phyloP scores from a whole-genome alignment of 2,329 filamentous ascomycete species.

The Aspergillus quadrilineatus region DNA sequence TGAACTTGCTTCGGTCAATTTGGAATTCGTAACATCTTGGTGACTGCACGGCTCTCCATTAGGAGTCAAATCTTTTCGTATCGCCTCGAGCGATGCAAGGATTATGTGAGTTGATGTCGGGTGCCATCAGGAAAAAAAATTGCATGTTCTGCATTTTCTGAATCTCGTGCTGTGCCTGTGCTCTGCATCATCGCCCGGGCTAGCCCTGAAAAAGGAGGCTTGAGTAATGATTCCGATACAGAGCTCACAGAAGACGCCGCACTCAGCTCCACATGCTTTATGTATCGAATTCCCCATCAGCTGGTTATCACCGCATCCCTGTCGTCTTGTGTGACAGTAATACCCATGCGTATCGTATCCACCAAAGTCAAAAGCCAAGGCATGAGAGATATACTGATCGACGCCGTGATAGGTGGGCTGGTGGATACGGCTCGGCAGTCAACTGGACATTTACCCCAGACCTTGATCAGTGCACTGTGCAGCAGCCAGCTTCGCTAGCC shows the following conservation, averaged over 20 bases:
- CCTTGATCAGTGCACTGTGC: slow-evolving; percentile 9
- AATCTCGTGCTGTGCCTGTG: neutral
- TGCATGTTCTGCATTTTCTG: slow-evolving; percentile 1
- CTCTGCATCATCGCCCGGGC: slow-evolving; percentile 1
- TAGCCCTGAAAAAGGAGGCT: neutral
- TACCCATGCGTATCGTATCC: slow-evolving; percentile 3
- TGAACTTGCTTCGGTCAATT: slow-evolving; percentile 3
- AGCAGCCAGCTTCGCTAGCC: slow-evolving; percentile 6
- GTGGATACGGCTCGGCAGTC: slow-evolving; percentile 1
- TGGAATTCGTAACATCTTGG: slow-evolving; percentile 9
- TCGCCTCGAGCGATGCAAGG: slow-evolving; percentile 5
- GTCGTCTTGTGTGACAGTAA: slow-evolving; percentile 9
- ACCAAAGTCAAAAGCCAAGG: slow-evolving; percentile 12
- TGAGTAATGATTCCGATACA: neutral
- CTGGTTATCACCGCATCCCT: neutral
- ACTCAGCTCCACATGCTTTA: slow-evolving; percentile 16
- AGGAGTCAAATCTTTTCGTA: neutral
- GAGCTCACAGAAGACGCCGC: neutral
- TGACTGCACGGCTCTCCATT: neutral
- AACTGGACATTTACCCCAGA: slow-evolving; percentile 14
- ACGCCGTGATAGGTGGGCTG: slow-evolving; percentile 2
- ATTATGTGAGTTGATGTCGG: slow-evolving; percentile 6
- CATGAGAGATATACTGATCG: slow-evolving; percentile 18
- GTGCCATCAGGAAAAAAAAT: slow-evolving; percentile 6
- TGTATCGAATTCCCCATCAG: slow-evolving; percentile 15